Base-by-base conservation (phyloP, 768 basidiomycete genomes). In the Gymnopilus junonius region DNA sequence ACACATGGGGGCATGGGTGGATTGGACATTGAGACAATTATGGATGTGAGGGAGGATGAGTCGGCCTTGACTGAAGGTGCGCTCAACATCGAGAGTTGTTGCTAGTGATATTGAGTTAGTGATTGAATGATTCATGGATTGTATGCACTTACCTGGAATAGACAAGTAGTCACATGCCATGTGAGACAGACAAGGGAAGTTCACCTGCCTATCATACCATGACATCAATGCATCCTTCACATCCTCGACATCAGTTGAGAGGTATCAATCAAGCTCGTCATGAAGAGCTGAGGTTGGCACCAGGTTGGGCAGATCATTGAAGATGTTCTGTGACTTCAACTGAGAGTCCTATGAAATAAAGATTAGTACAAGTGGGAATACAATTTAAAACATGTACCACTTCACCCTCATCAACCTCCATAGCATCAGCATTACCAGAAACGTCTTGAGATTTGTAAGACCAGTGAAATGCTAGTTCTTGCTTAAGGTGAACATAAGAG, bases 301-400 rank as follows among this genome's bases (percentile, higher is more conserved):
- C 32, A 75, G 73, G 0, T 66, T 55, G 1, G 74, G 71, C 2
- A 77, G 66, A n/a, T 71, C 37, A 55, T 78, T 71, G 43, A 78
- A 77, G 0, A 76, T 74, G 63, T 77, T 77, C 14, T 39, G 55
- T 0, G 58, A 42, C 56, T n/a, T 21, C 5, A n/a, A 37, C n/a
- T n/a, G n/a, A n/a, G 39, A 25, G 5, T 23, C 20, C 14, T 42
- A 17, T 34, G 20, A 20, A 12, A n/a, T n/a, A n/a, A n/a, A n/a
- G n/a, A n/a, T n/a, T n/a, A n/a, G n/a, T n/a, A n/a, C n/a, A n/a
- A n/a, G n/a, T n/a, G n/a, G n/a, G n/a, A n/a, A n/a, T n/a, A n/a
- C n/a, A n/a, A n/a, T n/a, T n/a, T n/a, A n/a, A n/a, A n/a, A n/a
- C n/a, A n/a, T n/a, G n/a, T n/a, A n/a, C n/a, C n/a, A n/a, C n/a